Evolutionary conservation across 2,329 filamentous ascomycete genomes (phyloP).

Genomic region (Neonectria punicea): DNA sequence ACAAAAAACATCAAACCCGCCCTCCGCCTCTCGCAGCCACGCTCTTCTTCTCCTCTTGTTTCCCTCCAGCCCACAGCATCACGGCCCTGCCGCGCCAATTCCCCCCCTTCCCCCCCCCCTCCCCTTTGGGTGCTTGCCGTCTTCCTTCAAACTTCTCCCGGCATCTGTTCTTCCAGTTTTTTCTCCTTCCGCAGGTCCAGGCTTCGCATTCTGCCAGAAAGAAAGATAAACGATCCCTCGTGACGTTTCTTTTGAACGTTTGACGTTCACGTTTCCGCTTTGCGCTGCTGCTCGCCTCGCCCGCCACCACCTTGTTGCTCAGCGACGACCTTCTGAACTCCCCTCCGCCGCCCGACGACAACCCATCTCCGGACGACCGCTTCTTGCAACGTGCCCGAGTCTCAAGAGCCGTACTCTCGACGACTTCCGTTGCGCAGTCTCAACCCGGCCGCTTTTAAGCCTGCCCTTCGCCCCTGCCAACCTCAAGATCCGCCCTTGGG

Average conservation of each 20-base stretch:
- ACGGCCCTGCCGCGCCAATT: constrained; percentile 60
- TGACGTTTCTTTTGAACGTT: constrained; percentile 20
- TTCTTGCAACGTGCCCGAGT: constrained; percentile 23
- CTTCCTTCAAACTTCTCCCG: constrained; percentile 48
- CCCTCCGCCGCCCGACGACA: constrained; percentile 22
- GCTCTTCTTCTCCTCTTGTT: constrained; percentile 38
- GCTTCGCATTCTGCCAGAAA: constrained; percentile 35
- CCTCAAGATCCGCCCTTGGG: background rate
- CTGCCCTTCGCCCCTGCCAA: constrained; percentile 10
- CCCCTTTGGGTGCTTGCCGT: constrained; percentile 54
- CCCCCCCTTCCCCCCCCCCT: constrained; percentile 41
- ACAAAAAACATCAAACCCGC: constrained; percentile 41
- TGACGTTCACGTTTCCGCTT: constrained; percentile 12
- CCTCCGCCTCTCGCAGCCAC: constrained; percentile 30
- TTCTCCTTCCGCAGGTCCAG: constrained; percentile 39
- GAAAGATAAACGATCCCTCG: constrained; percentile 35
- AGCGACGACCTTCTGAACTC: constrained; percentile 25
- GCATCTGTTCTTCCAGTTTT: constrained; percentile 50
- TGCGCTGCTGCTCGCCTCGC: constrained; percentile 32
- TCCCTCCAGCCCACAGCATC: constrained; percentile 46
- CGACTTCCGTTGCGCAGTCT: constrained; percentile 16
- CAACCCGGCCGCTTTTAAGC: constrained; percentile 1
- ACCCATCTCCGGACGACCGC: constrained; percentile 19
- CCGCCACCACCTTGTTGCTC: constrained; percentile 35
- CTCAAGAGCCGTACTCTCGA: constrained; percentile 16